phyloP scores from a whole-genome alignment of 1,139 yeast genomes.

The Starmera stellimalicola region DNA sequence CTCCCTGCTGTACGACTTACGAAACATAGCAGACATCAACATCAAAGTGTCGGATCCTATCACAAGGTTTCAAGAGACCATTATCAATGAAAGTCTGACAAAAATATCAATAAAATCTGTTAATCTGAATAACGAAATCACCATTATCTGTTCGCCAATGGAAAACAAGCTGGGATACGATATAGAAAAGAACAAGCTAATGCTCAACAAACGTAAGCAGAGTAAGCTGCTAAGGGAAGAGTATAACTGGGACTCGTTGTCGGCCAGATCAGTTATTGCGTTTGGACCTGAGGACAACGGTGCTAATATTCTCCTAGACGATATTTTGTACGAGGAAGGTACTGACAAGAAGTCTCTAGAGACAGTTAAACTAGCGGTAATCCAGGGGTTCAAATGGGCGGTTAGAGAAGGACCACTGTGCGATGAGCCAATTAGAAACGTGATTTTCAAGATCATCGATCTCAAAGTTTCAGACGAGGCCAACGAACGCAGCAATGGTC shows the following conservation, averaged over 20 bases:
- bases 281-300: conserved; percentile 56
- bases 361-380: conserved; percentile 42
- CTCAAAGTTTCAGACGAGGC: conserved; percentile 41
- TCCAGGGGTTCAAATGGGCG: conserved; percentile 80
- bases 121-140: conserved; percentile 46
- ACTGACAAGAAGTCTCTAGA: conserved; percentile 47
- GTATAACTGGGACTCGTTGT: conserved; percentile 76
- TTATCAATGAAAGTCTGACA: conserved; percentile 55
- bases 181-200: conserved; percentile 42
- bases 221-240: conserved; percentile 46
- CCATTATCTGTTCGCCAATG: conserved; percentile 75
- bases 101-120: conserved; percentile 52
- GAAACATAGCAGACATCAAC: conserved; percentile 55
- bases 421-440: conserved; percentile 69
- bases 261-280: conserved; percentile 76
- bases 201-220: conserved; percentile 23
- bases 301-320: conserved; percentile 63
- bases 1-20: conserved; percentile 68
- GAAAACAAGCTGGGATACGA: conserved; percentile 46
- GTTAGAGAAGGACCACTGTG: conserved; percentile 83
- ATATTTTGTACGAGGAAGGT: conserved; percentile 65
- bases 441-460: conserved; percentile 65
- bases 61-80: conserved; percentile 73
- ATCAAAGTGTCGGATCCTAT: conserved; percentile 82
- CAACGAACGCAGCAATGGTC: conserved; percentile 52